Conservation (phyloP, 805 yeast species). For the Scheffersomyces ergatensis region DNA sequence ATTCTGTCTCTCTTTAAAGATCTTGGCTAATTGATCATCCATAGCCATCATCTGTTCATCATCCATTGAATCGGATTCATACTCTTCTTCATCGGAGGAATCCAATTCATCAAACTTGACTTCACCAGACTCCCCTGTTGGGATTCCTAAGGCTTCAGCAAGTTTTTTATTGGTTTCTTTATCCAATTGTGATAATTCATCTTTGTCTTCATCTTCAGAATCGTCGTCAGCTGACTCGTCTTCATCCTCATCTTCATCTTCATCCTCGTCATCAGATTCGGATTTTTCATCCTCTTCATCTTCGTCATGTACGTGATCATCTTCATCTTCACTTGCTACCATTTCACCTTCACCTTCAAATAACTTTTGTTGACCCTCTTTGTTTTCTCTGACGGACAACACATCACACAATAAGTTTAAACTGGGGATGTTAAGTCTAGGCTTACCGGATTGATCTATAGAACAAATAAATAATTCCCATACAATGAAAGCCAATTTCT, state of each 20-base stretch:
- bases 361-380: slow-evolving; percentile 72
- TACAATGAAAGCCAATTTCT: slow-evolving; percentile 34
- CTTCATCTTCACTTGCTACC: slow-evolving; percentile 23
- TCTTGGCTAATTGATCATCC: slow-evolving; percentile 77
- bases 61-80: slow-evolving; percentile 76
- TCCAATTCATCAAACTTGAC: slow-evolving; percentile 40
- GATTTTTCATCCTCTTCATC: slow-evolving; percentile 22
- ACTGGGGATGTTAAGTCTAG: slow-evolving; percentile 27
- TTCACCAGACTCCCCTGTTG: slow-evolving; percentile 43
- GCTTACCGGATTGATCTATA: slow-evolving; percentile 20
- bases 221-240: slow-evolving; percentile 13
- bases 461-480: slow-evolving; percentile 42
- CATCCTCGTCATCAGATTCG: slow-evolving; percentile 19
- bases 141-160: slow-evolving; percentile 70
- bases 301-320: slow-evolving; percentile 20
- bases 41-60: slow-evolving; percentile 96
- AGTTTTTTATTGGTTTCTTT: slow-evolving; percentile 57
- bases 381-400: slow-evolving; percentile 63
- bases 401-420: slow-evolving; percentile 36
- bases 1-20: slow-evolving; percentile 79
- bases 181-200: slow-evolving; percentile 22
- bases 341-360: slow-evolving; percentile 58
- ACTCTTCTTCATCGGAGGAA: slow-evolving; percentile 50
- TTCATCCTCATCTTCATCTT: slow-evolving; percentile 9
- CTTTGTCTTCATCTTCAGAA: slow-evolving; percentile 10